Evolutionary conservation across 2,329 filamentous ascomycete genomes (phyloP).

Genomic region (Phyllosticta citrichinensis): DNA sequence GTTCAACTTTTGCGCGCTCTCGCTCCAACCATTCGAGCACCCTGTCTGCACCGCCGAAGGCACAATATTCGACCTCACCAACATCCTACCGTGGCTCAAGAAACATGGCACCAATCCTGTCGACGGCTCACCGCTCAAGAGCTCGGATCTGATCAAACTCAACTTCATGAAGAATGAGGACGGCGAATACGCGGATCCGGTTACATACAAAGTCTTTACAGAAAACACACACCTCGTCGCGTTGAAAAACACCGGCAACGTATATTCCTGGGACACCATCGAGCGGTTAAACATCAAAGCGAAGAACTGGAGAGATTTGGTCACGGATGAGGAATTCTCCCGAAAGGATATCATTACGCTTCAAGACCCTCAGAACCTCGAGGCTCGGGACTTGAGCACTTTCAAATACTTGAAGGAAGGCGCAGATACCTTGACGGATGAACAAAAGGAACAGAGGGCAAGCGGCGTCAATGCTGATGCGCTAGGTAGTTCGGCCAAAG

Average conservation of each 20-base stretch:
- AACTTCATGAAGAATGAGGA: slow-evolving; percentile 88
- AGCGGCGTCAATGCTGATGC: slow-evolving; percentile 69
- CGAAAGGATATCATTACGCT: slow-evolving; percentile 91
- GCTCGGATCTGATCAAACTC: slow-evolving; percentile 78
- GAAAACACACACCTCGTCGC: slow-evolving; percentile 97
- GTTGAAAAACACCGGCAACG: slow-evolving; percentile 77
- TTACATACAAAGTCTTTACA: slow-evolving; percentile 95
- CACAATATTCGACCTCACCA: slow-evolving; percentile 89
- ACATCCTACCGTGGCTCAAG: slow-evolving; percentile 88
- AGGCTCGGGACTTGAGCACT: slow-evolving; percentile 68
- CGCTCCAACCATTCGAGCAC: slow-evolving; percentile 87
- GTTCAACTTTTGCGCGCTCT: slow-evolving; percentile 96
- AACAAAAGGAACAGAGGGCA: slow-evolving; percentile 57
- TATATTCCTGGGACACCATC: slow-evolving; percentile 92
- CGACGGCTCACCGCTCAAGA: slow-evolving; percentile 66
- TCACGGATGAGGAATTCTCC: slow-evolving; percentile 77
- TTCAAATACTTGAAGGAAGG: slow-evolving; percentile 89
- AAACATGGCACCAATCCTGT: slow-evolving; percentile 91
- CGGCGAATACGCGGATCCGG: slow-evolving; percentile 86
- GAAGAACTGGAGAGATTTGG: slow-evolving; percentile 88
- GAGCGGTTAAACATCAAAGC: slow-evolving; percentile 92
- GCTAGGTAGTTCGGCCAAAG: slow-evolving; percentile 70
- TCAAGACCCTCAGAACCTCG: slow-evolving; percentile 88
- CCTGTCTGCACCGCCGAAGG: slow-evolving; percentile 84
- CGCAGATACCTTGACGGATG: slow-evolving; percentile 52